Conservation (phyloP, 2,329 filamentous ascomycete genomes). For the Curvularia eragrostidis region DNA sequence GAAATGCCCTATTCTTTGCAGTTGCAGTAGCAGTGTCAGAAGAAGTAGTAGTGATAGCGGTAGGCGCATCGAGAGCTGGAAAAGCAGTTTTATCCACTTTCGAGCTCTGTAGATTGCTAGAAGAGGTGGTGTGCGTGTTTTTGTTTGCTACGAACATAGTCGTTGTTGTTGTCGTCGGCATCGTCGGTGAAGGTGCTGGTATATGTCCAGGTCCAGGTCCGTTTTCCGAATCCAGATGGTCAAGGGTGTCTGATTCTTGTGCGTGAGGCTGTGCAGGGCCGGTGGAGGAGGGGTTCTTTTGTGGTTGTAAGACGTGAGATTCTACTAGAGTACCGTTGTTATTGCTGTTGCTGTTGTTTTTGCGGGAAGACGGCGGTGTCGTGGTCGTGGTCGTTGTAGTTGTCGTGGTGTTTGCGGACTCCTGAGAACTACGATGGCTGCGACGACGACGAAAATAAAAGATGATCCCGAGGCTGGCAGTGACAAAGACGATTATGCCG, state of each 20-base stretch:
- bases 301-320: not conserved
- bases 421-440: not conserved
- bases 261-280: not conserved
- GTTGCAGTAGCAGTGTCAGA: not conserved
- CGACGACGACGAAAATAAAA: not conserved
- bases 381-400: not conserved
- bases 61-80: not conserved
- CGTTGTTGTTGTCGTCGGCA: not conserved
- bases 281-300: too few relatives aligned
- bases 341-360: not conserved
- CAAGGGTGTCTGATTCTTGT: not conserved
- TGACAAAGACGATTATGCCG: not conserved
- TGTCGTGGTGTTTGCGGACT: not conserved
- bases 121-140: not conserved
- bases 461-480: not conserved
- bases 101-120: not conserved
- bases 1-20: not conserved
- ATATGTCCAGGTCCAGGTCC: too few relatives aligned
- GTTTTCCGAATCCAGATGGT: conserved; percentile 5
- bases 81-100: not conserved
- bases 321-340: too few relatives aligned
- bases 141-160: not conserved
- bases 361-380: not conserved
- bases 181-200: too few relatives aligned
- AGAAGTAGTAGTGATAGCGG: not conserved